A percentile compares a stretch with the other conserved stretches of the same genome.
Evolutionary conservation across 2,329 filamentous ascomycete genomes (phyloP).

Genomic region (Fusarium piperis): DNA sequence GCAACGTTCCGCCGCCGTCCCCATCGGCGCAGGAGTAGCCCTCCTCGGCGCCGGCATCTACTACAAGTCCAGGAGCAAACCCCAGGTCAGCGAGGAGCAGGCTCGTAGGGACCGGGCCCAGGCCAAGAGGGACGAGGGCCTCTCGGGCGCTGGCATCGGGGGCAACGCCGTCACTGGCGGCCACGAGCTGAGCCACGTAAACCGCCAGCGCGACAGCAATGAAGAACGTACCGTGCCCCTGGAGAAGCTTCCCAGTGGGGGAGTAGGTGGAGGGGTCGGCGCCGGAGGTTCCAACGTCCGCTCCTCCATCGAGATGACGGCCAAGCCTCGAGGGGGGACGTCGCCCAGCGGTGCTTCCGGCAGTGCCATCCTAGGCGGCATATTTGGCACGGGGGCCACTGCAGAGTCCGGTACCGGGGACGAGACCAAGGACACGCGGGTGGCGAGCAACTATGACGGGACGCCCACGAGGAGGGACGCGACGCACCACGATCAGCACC

Average conservation of each 20-base stretch:
- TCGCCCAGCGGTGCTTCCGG: conserved; percentile 9
- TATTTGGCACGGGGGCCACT: conserved; percentile 39
- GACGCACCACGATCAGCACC: conserved; percentile 14
- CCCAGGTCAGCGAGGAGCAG: conserved; percentile 18
- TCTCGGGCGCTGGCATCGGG: conserved; percentile 47
- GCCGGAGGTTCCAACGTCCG: conserved; percentile 43
- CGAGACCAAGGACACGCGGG: conserved; percentile 31
- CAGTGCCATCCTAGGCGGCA: conserved; percentile 27
- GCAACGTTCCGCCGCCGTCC: conserved; percentile 29
- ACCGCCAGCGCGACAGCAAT: conserved; percentile 22
- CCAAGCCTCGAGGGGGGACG: conserved; percentile 14
- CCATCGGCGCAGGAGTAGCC: conserved; percentile 30
- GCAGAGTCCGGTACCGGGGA: conserved; percentile 10
- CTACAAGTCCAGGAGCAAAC: conserved; percentile 26
- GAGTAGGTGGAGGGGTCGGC: conserved; percentile 46
- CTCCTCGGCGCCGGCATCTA: conserved; percentile 39
- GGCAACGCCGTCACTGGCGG: conserved; percentile 44
- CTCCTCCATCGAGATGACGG: conserved; percentile 40
- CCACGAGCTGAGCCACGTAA: conserved; percentile 40
- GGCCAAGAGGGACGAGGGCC: conserved; percentile 45
- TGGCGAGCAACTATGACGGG: conserved; percentile 27
- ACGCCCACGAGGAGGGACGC: conserved; percentile 21
- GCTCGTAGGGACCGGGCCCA: conserved; percentile 36
- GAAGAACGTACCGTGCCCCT: conserved; percentile 35
- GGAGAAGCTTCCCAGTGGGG: conserved; percentile 48